These are phyloP conservation scores for Alisma plantagoaquatica DNA, from an alignment of 106 monocot genomes.

Conservation along the genomic window DNA sequence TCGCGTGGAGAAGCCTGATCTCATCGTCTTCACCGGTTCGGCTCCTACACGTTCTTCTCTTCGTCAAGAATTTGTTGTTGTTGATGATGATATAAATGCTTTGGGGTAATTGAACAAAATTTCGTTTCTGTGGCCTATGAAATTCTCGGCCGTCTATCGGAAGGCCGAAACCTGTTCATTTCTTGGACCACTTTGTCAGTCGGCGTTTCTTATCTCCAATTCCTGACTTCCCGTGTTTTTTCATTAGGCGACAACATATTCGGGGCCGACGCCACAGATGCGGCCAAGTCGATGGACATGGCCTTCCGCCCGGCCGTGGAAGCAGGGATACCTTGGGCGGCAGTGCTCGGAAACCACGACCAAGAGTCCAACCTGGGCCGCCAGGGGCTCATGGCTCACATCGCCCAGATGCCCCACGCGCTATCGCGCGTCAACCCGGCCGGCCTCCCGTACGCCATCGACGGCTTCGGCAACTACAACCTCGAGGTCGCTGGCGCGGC, in stretches of 20 bases:
- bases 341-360: conserved; percentile 83
- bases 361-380: conserved; percentile 63
- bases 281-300: conserved; percentile 48
- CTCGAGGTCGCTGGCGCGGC: too few species aligned
- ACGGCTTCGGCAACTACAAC: conserved; percentile 87
- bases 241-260: conserved; percentile 76
- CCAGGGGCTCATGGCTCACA: conserved; percentile 56
- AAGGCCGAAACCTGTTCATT: too few species aligned
- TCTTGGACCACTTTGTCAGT: too few species aligned
- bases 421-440: conserved; percentile 55
- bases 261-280: conserved; percentile 48
- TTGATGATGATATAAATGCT: too few species aligned
- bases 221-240: too few species aligned
- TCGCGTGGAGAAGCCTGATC: conserved; percentile 62
- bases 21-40: conserved; percentile 68
- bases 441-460: conserved; percentile 28
- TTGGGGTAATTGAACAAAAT: too few species aligned
- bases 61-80: too few species aligned
- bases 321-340: conserved; percentile 73
- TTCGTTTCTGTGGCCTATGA: too few species aligned
- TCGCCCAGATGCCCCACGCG: conserved; percentile 36
- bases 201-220: too few species aligned
- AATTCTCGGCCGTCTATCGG: too few species aligned
- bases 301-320: conserved; percentile 54
- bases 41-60: too few species aligned